Conservation (phyloP, 768 basidiomycete species). For the Trametes coccinea region DNA sequence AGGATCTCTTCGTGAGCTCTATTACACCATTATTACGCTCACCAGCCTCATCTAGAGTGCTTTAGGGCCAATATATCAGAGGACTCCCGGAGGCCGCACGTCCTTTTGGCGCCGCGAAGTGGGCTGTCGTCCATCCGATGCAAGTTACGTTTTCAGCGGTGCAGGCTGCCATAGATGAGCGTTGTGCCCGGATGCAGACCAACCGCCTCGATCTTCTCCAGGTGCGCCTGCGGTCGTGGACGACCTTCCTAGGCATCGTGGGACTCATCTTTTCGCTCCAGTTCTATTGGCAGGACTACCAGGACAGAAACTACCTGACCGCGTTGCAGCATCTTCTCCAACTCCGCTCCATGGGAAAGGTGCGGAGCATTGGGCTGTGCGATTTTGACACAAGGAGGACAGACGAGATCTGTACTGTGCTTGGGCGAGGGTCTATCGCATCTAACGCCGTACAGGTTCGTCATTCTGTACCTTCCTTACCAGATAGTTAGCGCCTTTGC, state of each 20-base stretch:
- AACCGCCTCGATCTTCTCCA: conserved; percentile 67
- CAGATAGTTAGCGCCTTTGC: too few species aligned
- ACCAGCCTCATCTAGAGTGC: neutral
- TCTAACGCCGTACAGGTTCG: conserved; percentile 80
- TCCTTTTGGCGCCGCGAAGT: conserved; percentile 77
- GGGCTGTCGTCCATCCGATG: conserved; percentile 70
- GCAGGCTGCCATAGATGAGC: conserved; percentile 60
- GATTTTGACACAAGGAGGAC: conserved; percentile 76
- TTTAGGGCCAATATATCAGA: conserved; percentile 66
- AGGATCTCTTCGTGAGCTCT: conserved; percentile 67
- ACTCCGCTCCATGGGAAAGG: conserved; percentile 54
- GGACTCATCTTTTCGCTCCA: conserved; percentile 29
- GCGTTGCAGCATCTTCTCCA: conserved; percentile 52
- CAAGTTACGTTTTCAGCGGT: conserved; percentile 54
- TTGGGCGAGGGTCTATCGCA: conserved; percentile 66
- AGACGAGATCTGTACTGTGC: conserved; percentile 74
- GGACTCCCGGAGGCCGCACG: conserved; percentile 44
- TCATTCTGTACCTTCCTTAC: neutral
- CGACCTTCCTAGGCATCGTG: neutral
- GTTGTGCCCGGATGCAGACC: conserved; percentile 64
- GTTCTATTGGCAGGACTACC: conserved; percentile 80
- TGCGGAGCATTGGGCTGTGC: conserved; percentile 68
- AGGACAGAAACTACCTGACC: conserved; percentile 45
- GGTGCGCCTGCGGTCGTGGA: conserved; percentile 39
- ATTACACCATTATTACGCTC: neutral